Percentiles rank a stretch among this genome's conserved stretches.
These are phyloP conservation scores for Saturnispora diversa DNA, from an alignment of 805 yeast species.

Conservation along the genomic window DNA sequence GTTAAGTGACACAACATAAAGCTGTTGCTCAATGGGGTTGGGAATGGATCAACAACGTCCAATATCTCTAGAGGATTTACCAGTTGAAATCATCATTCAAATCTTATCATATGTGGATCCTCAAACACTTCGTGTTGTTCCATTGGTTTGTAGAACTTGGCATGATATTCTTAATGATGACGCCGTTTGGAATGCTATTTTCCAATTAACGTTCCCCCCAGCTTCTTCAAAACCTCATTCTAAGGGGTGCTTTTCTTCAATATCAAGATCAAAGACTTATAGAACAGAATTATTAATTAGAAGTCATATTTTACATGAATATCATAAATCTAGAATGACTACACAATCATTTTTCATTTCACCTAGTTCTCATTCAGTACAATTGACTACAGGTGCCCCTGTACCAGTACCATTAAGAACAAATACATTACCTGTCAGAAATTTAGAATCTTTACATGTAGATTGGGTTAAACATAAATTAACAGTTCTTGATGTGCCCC, in stretches of 20 bases:
- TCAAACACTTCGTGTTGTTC: conserved; percentile 32
- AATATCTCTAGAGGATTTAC: conserved; percentile 27
- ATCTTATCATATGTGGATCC: conserved; percentile 42
- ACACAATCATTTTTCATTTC: conserved; percentile 8
- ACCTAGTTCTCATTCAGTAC: conserved; percentile 4
- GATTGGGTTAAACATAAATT: conserved; percentile 14
- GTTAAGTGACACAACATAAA: too few species aligned
- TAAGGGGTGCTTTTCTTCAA: conserved; percentile 32
- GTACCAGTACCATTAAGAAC: conserved; percentile 6
- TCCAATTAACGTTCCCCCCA: conserved; percentile 33
- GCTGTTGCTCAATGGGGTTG: too few species aligned
- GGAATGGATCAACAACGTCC: background rate
- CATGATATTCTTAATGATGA: conserved; percentile 36
- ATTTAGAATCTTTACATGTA: conserved; percentile 4
- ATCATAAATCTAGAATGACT: conserved; percentile 8
- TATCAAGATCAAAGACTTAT: conserved; percentile 40
- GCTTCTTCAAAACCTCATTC: conserved; percentile 11
- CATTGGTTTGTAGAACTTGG: conserved; percentile 45
- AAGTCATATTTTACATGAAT: conserved; percentile 21
- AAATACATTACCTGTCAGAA: conserved; percentile 5
- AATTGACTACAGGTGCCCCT: conserved; percentile 6
- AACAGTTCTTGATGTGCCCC: conserved; percentile 10
- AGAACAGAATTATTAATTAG: conserved; percentile 39
- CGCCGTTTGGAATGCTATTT: conserved; percentile 41
- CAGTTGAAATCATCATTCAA: conserved; percentile 38